Evolutionary conservation across 2,329 filamentous ascomycete species (phyloP).

Genomic region (Botrytis squamosa): DNA sequence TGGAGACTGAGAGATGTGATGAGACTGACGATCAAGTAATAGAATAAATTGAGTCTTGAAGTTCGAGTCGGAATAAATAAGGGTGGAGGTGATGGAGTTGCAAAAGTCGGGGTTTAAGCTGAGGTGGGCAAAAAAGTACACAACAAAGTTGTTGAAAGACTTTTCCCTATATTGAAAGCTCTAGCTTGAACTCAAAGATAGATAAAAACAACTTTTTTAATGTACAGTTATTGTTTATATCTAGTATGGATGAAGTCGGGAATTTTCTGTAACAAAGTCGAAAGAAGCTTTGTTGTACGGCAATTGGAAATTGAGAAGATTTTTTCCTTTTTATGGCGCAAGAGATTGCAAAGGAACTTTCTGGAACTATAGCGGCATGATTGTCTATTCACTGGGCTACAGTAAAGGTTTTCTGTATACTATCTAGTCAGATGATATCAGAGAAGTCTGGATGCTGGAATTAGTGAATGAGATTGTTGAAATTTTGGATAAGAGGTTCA

Average conservation of each 20-base stretch:
- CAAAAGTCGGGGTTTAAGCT: neutral
- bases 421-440: neutral
- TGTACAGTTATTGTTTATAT: neutral
- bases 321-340: neutral
- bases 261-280: neutral
- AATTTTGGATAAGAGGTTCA: neutral
- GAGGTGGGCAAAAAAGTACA: neutral
- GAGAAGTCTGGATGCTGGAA: neutral
- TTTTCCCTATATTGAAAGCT: too few relatives aligned
- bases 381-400: neutral
- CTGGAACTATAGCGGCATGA: neutral
- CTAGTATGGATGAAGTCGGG: neutral
- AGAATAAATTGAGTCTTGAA: neutral
- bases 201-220: neutral
- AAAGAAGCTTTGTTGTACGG: neutral
- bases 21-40: neutral
- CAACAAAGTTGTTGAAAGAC: neutral
- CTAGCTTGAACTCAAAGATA: neutral
- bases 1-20: too few relatives aligned
- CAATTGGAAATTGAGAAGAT: neutral
- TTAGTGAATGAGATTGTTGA: neutral
- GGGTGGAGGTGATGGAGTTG: too few relatives aligned
- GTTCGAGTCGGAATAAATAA: too few relatives aligned
- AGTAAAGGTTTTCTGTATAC: accelerated
- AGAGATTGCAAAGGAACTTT: neutral